Evolutionary conservation across 2,329 filamentous ascomycete species (phyloP).

Genomic region (Microdochium trichocladiopsis): DNA sequence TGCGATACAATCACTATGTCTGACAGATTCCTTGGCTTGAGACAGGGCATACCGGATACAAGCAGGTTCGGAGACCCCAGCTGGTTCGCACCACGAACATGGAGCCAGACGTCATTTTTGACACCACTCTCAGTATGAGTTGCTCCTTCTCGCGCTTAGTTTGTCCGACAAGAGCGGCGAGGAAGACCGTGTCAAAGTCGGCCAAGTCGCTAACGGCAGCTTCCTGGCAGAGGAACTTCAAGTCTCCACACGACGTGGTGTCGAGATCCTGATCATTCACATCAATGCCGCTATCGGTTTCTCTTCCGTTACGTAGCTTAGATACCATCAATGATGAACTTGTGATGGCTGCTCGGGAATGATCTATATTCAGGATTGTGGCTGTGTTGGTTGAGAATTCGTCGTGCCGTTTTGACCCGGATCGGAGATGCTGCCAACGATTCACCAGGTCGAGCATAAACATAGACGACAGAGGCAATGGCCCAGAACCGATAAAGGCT

Average conservation of each 20-base stretch:
- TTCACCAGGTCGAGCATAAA: conserved; percentile 28
- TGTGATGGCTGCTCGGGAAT: conserved; percentile 23
- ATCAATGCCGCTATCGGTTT: neutral
- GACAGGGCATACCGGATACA: conserved; percentile 35
- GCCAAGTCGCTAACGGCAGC: conserved; percentile 20
- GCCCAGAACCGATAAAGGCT: conserved; percentile 42
- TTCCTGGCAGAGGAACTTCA: conserved; percentile 29
- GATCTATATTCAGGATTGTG: conserved; percentile 33
- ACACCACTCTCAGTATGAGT: conserved; percentile 26
- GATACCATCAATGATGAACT: conserved; percentile 20
- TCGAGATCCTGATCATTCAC: neutral
- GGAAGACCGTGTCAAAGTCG: conserved; percentile 36
- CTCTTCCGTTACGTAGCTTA: conserved; percentile 9
- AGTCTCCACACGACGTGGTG: conserved; percentile 15
- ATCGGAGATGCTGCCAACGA: neutral
- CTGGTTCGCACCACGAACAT: conserved; percentile 38
- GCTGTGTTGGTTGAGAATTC: neutral
- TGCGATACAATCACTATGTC: neutral
- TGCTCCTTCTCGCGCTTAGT: conserved; percentile 30
- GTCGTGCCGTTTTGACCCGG: neutral
- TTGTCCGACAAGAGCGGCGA: conserved; percentile 41
- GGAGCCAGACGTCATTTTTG: conserved; percentile 30
- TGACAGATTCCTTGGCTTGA: neutral
- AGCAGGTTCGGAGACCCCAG: conserved; percentile 30
- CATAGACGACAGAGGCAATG: conserved; percentile 38